Base-by-base conservation (phyloP, 2,329 filamentous ascomycete genomes). In the Sporothrix mexicana region DNA sequence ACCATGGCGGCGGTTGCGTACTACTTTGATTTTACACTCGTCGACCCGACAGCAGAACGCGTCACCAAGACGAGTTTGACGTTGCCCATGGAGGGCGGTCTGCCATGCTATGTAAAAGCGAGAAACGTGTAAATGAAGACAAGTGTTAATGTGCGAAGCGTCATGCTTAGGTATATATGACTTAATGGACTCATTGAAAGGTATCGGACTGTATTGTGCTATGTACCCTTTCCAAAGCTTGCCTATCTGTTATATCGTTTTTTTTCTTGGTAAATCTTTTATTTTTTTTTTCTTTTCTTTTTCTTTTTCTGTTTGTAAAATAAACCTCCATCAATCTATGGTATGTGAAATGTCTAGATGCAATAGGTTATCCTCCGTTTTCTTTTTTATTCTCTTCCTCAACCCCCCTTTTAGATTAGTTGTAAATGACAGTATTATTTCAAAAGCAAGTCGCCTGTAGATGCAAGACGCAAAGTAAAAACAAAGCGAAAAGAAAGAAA, bases 1-100 rank as follows among this genome's bases (percentile, higher is more conserved):
- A 85, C 87, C 9, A 83, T 91, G 76, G 84, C 86, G 3, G 82
- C 81, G 0, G 77, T 90, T 73, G 79, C 85, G 3, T 78, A 80
- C 53, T 75, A 78, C 2, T 91, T 90, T 76, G 84, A 88, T 7
- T 87, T 90, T 69, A 78, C 77, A 73, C 79, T 81, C 17, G 82
- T 81, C 4, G 62, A 72, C 10, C 67, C 51, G 1, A 62, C 20
- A 1, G 55, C 17, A 1, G 84, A 88, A 76, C 84, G 88, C 75
- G 81, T 84, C 20, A 90, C 87, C 77, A 87, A 85, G 80, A 90
- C 85, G 68, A 90, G 88, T 75, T 80, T 91, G 67, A 91, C 89
- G 3, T 77, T 91, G 75, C 89, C 89, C 0, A 91, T 91, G 88
- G 83, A 88, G 70, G 88, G 84, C 1, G 89, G 89, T 0, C 78